These are phyloP conservation scores for Cephalotrichum gorgonifer DNA, from an alignment of 2,329 filamentous ascomycete species.

Conservation along the genomic window DNA sequence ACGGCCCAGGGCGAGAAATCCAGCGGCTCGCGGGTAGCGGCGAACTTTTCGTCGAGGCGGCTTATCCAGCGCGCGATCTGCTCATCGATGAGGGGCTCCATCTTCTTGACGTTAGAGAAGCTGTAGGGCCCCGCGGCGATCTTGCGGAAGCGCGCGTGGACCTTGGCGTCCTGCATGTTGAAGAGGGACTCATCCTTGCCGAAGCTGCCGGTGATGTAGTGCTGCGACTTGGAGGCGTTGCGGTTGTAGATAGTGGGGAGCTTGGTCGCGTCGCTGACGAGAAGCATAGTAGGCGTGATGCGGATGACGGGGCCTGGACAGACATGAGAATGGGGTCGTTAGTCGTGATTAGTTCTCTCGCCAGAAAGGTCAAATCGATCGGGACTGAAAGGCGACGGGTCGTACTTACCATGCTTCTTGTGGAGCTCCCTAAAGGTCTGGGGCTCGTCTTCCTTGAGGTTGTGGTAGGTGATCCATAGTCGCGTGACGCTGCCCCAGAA, in stretches of 20 bases:
- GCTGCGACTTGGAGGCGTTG: slow-evolving; percentile 43
- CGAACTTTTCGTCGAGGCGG: slow-evolving; percentile 35
- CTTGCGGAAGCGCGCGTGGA: slow-evolving; percentile 42
- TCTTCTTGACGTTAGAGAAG: slow-evolving; percentile 46
- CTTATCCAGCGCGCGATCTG: slow-evolving; percentile 38
- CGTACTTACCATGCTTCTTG: slow-evolving; percentile 37
- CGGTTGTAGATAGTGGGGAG: slow-evolving; percentile 46
- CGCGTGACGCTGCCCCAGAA: slow-evolving; percentile 44
- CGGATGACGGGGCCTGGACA: slow-evolving; percentile 38
- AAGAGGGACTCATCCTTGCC: slow-evolving; percentile 45
- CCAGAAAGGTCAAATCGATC: background rate
- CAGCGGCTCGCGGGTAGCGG: slow-evolving; percentile 29
- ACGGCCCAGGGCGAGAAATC: slow-evolving; percentile 47
- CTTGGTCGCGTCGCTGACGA: slow-evolving; percentile 41
- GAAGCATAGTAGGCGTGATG: slow-evolving; percentile 40
- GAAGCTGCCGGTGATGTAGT: slow-evolving; percentile 49
- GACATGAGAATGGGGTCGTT: background rate
- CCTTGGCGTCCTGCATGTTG: slow-evolving; percentile 42
- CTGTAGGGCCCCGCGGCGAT: slow-evolving; percentile 43
- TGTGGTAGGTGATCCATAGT: slow-evolving; percentile 43
- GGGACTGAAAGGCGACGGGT: background rate
- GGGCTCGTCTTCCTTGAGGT: slow-evolving; percentile 33
- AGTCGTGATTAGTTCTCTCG: background rate
- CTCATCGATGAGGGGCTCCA: slow-evolving; percentile 44
- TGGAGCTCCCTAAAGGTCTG: slow-evolving; percentile 28